phyloP scores from a whole-genome alignment of 2,329 filamentous ascomycete genomes.

The Coleophoma cylindrospora region DNA sequence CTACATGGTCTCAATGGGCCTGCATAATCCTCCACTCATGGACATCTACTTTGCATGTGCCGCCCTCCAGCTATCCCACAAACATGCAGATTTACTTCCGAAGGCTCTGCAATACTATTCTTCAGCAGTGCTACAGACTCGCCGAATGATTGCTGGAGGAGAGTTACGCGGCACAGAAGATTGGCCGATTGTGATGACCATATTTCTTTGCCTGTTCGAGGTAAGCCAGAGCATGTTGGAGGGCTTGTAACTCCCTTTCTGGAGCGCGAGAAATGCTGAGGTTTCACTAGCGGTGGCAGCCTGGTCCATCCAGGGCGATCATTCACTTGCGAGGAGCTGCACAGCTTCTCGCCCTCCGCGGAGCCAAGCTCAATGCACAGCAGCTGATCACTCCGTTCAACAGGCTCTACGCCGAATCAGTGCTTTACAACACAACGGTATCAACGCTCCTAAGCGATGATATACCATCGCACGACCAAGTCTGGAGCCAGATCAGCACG shows the following conservation, averaged over 20 bases:
- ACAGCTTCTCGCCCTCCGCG: neutral
- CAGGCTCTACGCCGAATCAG: neutral
- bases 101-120: neutral
- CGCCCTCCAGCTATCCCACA: neutral
- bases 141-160: neutral
- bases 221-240: neutral
- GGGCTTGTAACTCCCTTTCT: neutral
- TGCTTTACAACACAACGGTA: neutral
- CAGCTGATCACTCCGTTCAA: neutral
- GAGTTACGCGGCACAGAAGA: neutral
- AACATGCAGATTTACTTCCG: neutral
- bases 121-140: neutral
- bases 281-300: neutral
- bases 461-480: neutral
- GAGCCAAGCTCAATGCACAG: neutral
- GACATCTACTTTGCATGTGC: neutral
- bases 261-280: too few species aligned
- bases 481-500: neutral
- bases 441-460: neutral
- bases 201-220: neutral
- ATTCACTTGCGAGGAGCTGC: neutral
- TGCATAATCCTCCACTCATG: neutral
- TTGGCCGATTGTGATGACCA: neutral
- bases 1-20: neutral
- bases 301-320: neutral